Conservation (phyloP, 1,284 basidiomycete species). For the Ceratobasidium sp. region DNA sequence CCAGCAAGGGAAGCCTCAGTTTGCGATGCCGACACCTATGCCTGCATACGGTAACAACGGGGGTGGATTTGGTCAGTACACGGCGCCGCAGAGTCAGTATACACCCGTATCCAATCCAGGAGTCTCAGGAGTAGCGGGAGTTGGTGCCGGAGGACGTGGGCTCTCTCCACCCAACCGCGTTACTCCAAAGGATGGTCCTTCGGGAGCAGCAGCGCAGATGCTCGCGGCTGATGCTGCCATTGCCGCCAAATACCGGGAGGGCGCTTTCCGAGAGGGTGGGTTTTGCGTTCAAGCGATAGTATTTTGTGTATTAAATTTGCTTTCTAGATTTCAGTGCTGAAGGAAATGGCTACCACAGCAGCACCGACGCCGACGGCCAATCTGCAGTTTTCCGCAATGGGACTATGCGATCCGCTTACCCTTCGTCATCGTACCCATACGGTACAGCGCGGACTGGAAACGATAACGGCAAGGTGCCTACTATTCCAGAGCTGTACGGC, state of each 20-base stretch:
- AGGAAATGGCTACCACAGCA: slow-evolving; percentile 28
- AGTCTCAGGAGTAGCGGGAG: slow-evolving; percentile 26
- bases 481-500: too few relatives aligned
- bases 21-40: neutral
- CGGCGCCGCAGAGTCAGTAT: neutral
- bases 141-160: slow-evolving; percentile 31
- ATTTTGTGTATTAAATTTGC: neutral
- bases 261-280: slow-evolving; percentile 30
- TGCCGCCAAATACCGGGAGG: neutral
- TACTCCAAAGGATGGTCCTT: neutral
- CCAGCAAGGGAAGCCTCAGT: slow-evolving; percentile 23
- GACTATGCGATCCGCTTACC: neutral
- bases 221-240: neutral
- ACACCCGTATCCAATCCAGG: slow-evolving; percentile 26
- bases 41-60: neutral
- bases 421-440: slow-evolving; percentile 23
- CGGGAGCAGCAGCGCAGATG: slow-evolving; percentile 5
- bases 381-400: slow-evolving; percentile 23
- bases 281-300: neutral
- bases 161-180: slow-evolving; percentile 3
- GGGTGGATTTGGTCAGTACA: neutral
- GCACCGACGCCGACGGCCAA: slow-evolving; percentile 26
- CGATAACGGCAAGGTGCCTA: neutral
- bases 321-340: slow-evolving; percentile 30
- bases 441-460: neutral